Base-by-base conservation (phyloP, 176 grass and related monocot genomes). In the Avena insularis region DNA sequence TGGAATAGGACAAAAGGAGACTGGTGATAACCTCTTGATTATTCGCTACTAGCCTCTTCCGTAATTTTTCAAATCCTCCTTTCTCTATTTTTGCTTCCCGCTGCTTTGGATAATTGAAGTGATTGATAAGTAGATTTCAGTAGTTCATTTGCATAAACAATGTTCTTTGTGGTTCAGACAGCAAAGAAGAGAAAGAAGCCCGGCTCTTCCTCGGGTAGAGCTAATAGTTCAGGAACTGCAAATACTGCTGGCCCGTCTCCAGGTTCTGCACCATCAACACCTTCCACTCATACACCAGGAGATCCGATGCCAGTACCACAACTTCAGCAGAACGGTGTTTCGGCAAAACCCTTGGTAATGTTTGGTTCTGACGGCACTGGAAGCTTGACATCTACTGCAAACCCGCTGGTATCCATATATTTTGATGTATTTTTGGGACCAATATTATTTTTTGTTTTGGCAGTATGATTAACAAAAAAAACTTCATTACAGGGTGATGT, bases 181-280 rank as follows among this genome's bases (percentile, higher is more conserved):
- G 71, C 63, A 4, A 95, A 92, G 62, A 95, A 93, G 80, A 86
- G 94, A 85, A 95, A 95, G 89, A 92, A 95, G 64, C 89, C 91
- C 20, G 89, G 83, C 14, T 93, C 94, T 74, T 95, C 94, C 25
- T 95, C 94, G 60, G 94, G 94, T 59, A 92, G 89, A 72, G 94
- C 94, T 43, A 95, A 95, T 78, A 95, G 94, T 87, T 90, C 94
- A 87, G 97, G 97, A 77, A 99, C 97, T 4, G 92, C 89, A 83
- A 99, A 99, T 85, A 99, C 97, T 33, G 87, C 94, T 78, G 97
- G 97, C 1, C 97, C 97, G 5, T 99, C 97, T 94, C 97, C 94
- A 80, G 89, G 97, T 87, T 99, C 97, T 83, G 94, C 92, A 51
- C 97, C 97, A 8, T 99, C 97, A 2, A 99, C 97, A 29, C 97